Evolutionary conservation across 345 rosid species (phyloP).

Genomic region (Moringa oleifera): DNA sequence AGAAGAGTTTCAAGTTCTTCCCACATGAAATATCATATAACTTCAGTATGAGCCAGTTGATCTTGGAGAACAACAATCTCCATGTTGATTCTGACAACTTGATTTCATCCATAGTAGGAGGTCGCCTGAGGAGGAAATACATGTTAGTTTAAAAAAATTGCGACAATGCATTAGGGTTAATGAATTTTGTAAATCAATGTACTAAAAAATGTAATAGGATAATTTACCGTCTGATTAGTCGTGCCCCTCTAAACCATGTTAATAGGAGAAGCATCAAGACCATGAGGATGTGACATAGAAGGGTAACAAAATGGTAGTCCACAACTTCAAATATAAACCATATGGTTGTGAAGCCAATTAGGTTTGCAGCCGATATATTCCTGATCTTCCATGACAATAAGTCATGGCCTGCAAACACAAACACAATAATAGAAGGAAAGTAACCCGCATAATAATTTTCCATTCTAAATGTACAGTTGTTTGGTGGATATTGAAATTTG

Average conservation of each 20-base stretch:
- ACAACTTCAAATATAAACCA: slow-evolving; percentile 65
- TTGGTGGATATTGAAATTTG: no score
- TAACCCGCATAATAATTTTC: no score
- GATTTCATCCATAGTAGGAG: slow-evolving; percentile 32
- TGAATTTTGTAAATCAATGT: no score
- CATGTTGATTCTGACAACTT: slow-evolving; percentile 35
- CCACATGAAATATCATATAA: slow-evolving; percentile 44
- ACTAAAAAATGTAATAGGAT: no score
- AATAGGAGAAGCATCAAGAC: slow-evolving; percentile 38
- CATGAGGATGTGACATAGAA: slow-evolving; percentile 49
- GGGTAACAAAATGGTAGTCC: slow-evolving; percentile 54
- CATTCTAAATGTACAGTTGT: no score
- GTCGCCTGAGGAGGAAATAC: slow-evolving; percentile 24
- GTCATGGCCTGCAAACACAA: slow-evolving; percentile 50
- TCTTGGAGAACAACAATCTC: slow-evolving; percentile 20
- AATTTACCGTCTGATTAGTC: slow-evolving; percentile 43
- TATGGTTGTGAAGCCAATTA: slow-evolving; percentile 42
- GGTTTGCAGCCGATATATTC: slow-evolving; percentile 47
- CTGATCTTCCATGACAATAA: slow-evolving; percentile 62
- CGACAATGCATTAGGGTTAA: no score
- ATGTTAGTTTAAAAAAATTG: not conserved
- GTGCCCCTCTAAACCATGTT: slow-evolving; percentile 50
- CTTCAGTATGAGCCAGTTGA: slow-evolving; percentile 23
- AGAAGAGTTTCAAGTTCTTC: slow-evolving; percentile 27
- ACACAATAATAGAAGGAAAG: no score